Conservation (phyloP, 2,329 filamentous ascomycete genomes). For the Trichoderma sp. region DNA sequence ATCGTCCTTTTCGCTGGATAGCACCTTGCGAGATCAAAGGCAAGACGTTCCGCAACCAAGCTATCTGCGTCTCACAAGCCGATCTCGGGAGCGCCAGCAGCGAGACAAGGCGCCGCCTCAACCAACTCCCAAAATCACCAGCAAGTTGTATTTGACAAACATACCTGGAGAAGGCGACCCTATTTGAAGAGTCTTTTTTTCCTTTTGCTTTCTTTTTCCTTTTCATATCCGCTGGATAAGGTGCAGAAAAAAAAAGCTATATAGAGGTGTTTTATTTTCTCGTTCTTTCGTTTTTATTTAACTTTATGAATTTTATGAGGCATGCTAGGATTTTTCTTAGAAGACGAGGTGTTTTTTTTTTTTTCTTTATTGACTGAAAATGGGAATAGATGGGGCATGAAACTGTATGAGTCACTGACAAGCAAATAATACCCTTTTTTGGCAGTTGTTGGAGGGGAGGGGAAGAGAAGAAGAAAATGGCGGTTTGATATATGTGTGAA, state of each 20-base stretch:
- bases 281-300: neutral
- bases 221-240: no score
- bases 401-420: constrained; percentile 2
- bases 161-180: constrained; percentile 45
- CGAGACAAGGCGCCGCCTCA: constrained; percentile 45
- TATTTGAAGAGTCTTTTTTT: constrained; percentile 30
- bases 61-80: constrained; percentile 39
- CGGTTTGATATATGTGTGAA: neutral
- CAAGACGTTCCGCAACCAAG: constrained; percentile 49
- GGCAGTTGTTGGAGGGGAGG: neutral
- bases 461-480: neutral
- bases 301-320: constrained; percentile 14
- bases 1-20: constrained; percentile 62
- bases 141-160: constrained; percentile 41
- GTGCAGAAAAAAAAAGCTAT: neutral
- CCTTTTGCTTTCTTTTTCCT: neutral
- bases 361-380: neutral
- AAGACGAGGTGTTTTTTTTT: neutral
- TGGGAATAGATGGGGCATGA: constrained; percentile 21
- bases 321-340: constrained; percentile 3
- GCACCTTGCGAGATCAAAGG: constrained; percentile 54
- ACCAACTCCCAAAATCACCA: constrained; percentile 48
- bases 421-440: constrained; percentile 24
- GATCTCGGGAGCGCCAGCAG: constrained; percentile 41
- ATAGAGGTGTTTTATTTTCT: constrained; percentile 6